These are phyloP conservation scores for Bipolaris victoriae DNA, from an alignment of 2,329 filamentous ascomycete species.

Conservation along the genomic window DNA sequence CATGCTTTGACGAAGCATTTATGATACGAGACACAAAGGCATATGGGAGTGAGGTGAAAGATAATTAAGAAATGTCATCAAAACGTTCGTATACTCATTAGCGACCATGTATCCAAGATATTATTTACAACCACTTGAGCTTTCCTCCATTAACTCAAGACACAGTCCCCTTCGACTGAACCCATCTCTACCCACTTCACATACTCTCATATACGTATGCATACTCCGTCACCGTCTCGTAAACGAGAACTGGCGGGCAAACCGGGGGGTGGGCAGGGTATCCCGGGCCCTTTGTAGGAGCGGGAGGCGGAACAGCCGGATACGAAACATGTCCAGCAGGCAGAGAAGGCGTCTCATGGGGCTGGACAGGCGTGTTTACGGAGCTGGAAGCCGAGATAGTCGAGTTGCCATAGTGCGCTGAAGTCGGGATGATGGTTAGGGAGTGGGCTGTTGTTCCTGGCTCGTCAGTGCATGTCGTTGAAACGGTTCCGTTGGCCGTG, in stretches of 20 bases:
- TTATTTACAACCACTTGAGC: conserved; percentile 2
- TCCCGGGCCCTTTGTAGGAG: conserved; percentile 6
- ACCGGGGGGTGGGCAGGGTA: conserved; percentile 1
- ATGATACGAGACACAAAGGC: neutral
- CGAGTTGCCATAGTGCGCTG: conserved; percentile 8
- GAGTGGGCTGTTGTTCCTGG: conserved; percentile 4
- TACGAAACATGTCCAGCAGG: neutral
- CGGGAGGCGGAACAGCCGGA: neutral
- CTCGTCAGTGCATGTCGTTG: neutral
- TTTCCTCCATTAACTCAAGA: neutral
- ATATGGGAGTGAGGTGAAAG: neutral
- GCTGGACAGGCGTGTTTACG: conserved; percentile 1
- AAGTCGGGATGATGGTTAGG: neutral
- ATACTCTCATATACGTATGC: neutral
- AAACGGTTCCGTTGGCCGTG: conserved; percentile 4
- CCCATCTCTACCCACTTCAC: neutral
- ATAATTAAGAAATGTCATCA: neutral
- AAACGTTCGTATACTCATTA: neutral
- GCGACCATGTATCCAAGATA: neutral
- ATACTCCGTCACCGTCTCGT: conserved; percentile 6
- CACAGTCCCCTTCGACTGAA: neutral
- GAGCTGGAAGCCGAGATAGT: conserved; percentile 2
- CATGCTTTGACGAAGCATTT: neutral
- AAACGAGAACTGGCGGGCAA: conserved; percentile 6
- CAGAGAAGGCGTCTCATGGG: conserved; percentile 8